Base-by-base conservation (phyloP, 2,329 filamentous ascomycete species). In the Dryadomyces quercus-mongolicae region DNA sequence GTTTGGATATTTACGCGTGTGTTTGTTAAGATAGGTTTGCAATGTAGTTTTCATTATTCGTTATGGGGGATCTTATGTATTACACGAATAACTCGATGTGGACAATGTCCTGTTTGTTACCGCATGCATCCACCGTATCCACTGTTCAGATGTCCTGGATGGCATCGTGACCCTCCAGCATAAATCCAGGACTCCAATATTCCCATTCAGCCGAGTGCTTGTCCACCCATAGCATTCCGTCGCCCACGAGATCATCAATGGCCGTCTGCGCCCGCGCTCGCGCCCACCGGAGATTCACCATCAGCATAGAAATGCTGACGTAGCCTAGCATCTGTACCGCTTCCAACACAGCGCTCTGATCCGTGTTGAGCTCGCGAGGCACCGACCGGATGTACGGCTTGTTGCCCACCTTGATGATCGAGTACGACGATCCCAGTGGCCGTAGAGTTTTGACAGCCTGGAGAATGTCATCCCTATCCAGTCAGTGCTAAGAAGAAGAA, bases 201-300 rank as follows among this genome's bases (percentile, higher is more conserved):
- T 97, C 91, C 68, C 84, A 90, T 71, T 97, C 92, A 9, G 80
- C 76, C 10, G 72, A 83, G 70, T 96, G 90, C 60, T 81, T 82
- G 68, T 98, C 93, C 6, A 97, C 82, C 93, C 93, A 98, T 15
- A 98, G 81, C 73, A 98, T 80, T 52, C 90, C 89, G 63, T 94
- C 89, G 0, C 85, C 83, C 52, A 97, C 76, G 38, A 98, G 72
- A 68, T 98, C 93, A 58, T 96, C 89, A 52, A 97, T 78, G 2
- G 92, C 90, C 0, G 93, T 95, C 65, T 86, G 79, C n/a, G 89
- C 87, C 59, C 93, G 77, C 6, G 90, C 86, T 47, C 81, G 75
- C 60, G 92, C 84, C 93, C 93, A 98, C 16, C 76, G 78, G 31
- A 98, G 70, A 66, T 98, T 98, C 51, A 86, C 71, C 70, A 86